phyloP scores from a whole-genome alignment of 176 grass and related monocot species.

The Chloris gayana region DNA sequence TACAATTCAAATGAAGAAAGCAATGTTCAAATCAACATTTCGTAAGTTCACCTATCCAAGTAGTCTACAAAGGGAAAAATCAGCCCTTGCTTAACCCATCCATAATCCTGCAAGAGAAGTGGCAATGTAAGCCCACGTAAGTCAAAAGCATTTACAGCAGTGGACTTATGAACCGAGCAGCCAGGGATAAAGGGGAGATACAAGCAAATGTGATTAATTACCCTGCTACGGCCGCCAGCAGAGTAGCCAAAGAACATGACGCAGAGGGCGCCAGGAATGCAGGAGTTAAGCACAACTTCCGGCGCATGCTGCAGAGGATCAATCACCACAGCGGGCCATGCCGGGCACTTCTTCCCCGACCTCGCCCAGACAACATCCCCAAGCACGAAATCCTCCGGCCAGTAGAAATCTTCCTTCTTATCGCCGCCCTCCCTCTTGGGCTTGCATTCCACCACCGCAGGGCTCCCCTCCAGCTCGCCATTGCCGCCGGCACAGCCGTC shows the following conservation, averaged over 20 bases:
- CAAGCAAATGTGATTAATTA: conserved; percentile 20
- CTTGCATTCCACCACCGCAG: conserved; percentile 44
- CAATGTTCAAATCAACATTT: background rate
- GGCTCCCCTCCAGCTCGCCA: background rate
- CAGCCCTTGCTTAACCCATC: conserved; percentile 88
- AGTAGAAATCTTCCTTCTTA: conserved; percentile 58
- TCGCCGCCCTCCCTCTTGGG: conserved; percentile 41
- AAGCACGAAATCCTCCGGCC: conserved; percentile 72
- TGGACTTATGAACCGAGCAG: background rate
- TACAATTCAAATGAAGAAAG: background rate
- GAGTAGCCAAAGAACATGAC: conserved; percentile 88
- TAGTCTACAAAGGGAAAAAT: conserved; percentile 84
- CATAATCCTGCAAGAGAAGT: conserved; percentile 64
- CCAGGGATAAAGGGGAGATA: background rate
- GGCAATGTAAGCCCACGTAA: background rate
- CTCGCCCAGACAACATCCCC: conserved; percentile 87
- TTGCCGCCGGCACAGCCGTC: background rate
- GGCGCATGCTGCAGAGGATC: conserved; percentile 74
- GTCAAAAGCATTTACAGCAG: background rate
- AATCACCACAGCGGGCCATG: conserved; percentile 87
- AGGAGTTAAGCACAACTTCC: conserved; percentile 72
- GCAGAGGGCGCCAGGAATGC: conserved; percentile 70
- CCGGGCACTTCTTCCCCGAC: conserved; percentile 66
- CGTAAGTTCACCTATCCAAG: conserved; percentile 62
- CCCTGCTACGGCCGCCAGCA: conserved; percentile 59